These are phyloP conservation scores for Ophiostoma ulmi DNA, from an alignment of 2,329 filamentous ascomycete species.

Conservation along the genomic window DNA sequence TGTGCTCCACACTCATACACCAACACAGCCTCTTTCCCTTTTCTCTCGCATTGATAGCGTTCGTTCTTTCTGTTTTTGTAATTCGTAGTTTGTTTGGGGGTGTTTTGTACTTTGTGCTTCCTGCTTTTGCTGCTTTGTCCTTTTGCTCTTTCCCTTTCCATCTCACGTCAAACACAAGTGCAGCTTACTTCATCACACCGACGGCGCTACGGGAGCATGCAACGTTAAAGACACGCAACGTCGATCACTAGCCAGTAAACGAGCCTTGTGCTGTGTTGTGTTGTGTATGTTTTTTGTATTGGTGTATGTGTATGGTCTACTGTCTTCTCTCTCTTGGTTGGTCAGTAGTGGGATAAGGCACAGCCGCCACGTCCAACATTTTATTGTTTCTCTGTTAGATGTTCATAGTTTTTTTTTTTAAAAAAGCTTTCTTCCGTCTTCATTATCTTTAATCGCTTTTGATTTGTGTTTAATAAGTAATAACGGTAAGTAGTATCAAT, in stretches of 20 bases:
- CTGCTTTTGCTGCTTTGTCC: not conserved
- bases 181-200: not conserved
- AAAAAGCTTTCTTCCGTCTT: not conserved
- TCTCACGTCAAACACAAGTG: not conserved
- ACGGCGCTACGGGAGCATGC: constrained; percentile 10
- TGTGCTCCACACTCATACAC: not conserved
- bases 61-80: not conserved
- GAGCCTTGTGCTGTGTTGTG: not conserved
- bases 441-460: not conserved
- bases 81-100: not conserved
- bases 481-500: not conserved
- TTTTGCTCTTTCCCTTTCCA: not conserved
- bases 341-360: not conserved
- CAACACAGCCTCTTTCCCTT: constrained; percentile 13
- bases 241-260: not conserved
- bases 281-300: not conserved
- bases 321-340: not conserved
- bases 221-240: not conserved
- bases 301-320: not conserved
- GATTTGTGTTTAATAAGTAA: not conserved
- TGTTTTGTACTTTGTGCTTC: not conserved
- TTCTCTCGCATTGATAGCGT: not conserved
- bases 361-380: not conserved
- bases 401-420: no score
- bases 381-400: no score